phyloP scores from a whole-genome alignment of 495 filamentous ascomycete genomes.

The Glutinoglossum americanum region DNA sequence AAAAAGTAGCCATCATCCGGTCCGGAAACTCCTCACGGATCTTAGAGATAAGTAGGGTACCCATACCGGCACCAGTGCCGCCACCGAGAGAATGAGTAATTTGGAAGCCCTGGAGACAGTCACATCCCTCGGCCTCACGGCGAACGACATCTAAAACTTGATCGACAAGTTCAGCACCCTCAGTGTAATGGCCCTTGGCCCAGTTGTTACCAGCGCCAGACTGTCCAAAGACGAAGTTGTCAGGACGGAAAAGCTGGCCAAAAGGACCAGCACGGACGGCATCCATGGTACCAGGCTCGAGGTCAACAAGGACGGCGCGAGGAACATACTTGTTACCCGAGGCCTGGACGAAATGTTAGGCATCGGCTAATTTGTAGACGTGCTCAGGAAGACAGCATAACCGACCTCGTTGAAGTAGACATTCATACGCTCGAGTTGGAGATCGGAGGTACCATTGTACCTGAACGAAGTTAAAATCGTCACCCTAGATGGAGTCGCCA shows the following conservation, averaged over 20 bases:
- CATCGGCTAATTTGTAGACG: not conserved
- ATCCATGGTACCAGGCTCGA: conserved; percentile 98
- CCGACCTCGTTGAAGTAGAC: conserved; percentile 99
- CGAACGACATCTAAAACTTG: conserved; percentile 96
- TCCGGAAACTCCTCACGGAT: conserved; percentile 99
- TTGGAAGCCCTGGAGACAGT: conserved; percentile 99
- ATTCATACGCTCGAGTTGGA: conserved; percentile 99
- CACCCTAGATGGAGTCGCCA: conserved; percentile 8
- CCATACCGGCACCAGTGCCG: conserved; percentile 99
- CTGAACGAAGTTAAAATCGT: conserved; percentile 24
- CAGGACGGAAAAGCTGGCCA: conserved; percentile 97
- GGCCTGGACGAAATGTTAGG: conserved; percentile 32
- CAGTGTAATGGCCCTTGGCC: conserved; percentile 99
- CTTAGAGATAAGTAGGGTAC: conserved; percentile 98
- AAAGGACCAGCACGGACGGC: conserved; percentile 97
- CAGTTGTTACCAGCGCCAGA: conserved; percentile 99
- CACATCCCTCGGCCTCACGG: conserved; percentile 95
- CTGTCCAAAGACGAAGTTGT: conserved; percentile 99
- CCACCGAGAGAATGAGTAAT: conserved; percentile 99
- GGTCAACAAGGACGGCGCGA: conserved; percentile 96
- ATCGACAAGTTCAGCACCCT: conserved; percentile 98
- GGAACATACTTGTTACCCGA: conserved; percentile 97
- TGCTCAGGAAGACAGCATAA: conserved; percentile 4
- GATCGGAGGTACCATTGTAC: conserved; percentile 93
- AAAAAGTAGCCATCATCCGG: conserved; percentile 99